These are phyloP conservation scores for Botrytis cinerea DNA, from an alignment of 2,329 filamentous ascomycete genomes.

Conservation along the genomic window DNA sequence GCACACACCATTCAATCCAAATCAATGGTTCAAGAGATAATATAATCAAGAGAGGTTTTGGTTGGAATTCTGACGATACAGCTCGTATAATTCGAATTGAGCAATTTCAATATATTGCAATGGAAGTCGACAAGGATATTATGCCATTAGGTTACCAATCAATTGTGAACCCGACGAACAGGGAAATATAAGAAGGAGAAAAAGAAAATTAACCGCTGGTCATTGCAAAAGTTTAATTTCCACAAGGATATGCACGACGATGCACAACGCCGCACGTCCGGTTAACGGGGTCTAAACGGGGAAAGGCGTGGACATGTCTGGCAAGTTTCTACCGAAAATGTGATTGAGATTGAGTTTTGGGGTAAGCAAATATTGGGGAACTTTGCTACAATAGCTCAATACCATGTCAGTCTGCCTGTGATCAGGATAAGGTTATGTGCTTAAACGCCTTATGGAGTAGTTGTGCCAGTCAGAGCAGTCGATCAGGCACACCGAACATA, in stretches of 20 bases:
- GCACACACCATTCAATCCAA: neutral
- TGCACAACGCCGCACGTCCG: neutral
- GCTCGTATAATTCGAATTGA: constrained; percentile 1
- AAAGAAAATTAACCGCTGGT: neutral
- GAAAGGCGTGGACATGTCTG: neutral
- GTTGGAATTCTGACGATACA: neutral
- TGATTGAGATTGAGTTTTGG: neutral
- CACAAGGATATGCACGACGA: neutral
- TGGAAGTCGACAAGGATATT: neutral
- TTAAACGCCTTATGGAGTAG: neutral
- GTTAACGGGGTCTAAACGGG: neutral
- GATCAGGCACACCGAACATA: neutral
- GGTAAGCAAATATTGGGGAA: neutral
- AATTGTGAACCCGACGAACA: neutral
- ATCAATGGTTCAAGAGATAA: neutral
- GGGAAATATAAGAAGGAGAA: neutral
- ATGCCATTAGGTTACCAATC: neutral
- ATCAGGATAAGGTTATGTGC: neutral
- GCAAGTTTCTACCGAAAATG: neutral
- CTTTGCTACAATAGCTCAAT: neutral
- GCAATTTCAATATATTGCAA: constrained; percentile 6
- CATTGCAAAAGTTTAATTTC: constrained; percentile 3
- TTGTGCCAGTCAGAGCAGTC: neutral
- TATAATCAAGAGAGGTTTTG: neutral
- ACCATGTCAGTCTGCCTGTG: neutral